These are phyloP conservation scores for Penicillium verhagenii DNA, from an alignment of 495 filamentous ascomycete genomes.

Conservation along the genomic window DNA sequence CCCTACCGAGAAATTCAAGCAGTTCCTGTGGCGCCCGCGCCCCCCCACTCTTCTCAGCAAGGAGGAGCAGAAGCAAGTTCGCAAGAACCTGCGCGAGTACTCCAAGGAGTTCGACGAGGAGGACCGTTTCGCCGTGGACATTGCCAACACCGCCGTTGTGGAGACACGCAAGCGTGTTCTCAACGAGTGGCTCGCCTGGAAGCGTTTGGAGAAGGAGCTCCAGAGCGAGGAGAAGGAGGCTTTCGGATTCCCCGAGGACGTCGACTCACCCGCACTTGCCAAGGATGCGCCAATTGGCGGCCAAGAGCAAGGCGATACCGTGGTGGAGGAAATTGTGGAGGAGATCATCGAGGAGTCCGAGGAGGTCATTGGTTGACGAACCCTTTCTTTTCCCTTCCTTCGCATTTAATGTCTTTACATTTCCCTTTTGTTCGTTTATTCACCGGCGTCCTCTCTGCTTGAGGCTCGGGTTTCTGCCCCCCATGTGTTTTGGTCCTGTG, in stretches of 20 bases:
- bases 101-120: conserved; percentile 91
- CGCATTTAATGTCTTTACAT: conserved; percentile 43
- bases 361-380: conserved; percentile 62
- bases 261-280: conserved; percentile 54
- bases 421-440: conserved; percentile 26
- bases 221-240: conserved; percentile 67
- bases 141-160: conserved; percentile 89
- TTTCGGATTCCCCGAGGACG: conserved; percentile 63
- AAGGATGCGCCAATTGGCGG: conserved; percentile 45
- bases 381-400: conserved; percentile 20
- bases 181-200: conserved; percentile 88
- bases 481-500: conserved; percentile 24
- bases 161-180: conserved; percentile 80
- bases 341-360: conserved; percentile 93
- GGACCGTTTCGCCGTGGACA: conserved; percentile 85
- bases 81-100: conserved; percentile 98
- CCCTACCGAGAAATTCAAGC: conserved; percentile 95
- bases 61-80: conserved; percentile 94
- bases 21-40: conserved; percentile 90
- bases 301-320: conserved; percentile 62
- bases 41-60: conserved; percentile 84
- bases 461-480: conserved; percentile 25
- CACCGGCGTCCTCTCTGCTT: conserved; percentile 25
- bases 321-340: conserved; percentile 87
- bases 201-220: conserved; percentile 70